A percentile compares a stretch with the other conserved stretches of the same genome.
Evolutionary conservation across 31 red algal species (phyloP).

Genomic region (Asparagopsis taxiformis): DNA sequence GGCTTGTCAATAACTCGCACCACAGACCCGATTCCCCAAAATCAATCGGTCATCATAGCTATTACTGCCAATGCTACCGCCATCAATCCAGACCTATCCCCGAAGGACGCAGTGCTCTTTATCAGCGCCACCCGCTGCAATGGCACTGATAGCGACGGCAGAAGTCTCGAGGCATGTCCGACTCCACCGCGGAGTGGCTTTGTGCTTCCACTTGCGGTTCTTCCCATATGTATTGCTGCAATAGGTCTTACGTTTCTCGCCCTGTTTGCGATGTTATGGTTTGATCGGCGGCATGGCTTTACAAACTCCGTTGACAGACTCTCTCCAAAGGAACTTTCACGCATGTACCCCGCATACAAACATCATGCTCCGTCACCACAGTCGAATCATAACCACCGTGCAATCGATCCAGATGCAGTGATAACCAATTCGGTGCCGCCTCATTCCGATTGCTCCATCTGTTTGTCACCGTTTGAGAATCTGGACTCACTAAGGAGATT

Average conservation of each 20-base stretch:
- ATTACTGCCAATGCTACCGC: not conserved
- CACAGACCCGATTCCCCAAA: not conserved
- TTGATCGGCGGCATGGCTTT: slow-evolving; percentile 44
- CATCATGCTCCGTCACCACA: not conserved
- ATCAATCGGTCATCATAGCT: not conserved
- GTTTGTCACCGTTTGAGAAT: slow-evolving; percentile 21
- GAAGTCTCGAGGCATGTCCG: not conserved
- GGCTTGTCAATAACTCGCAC: not conserved
- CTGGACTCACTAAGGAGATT: slow-evolving; percentile 33
- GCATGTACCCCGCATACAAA: slow-evolving; percentile 46
- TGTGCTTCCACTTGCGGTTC: slow-evolving; percentile 28
- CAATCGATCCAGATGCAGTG: no score
- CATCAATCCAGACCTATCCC: not conserved
- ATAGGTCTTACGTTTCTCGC: slow-evolving; percentile 32
- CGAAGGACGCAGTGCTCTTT: not conserved
- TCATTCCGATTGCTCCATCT: slow-evolving; percentile 56
- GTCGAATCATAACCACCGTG: no score
- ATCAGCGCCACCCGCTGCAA: not conserved
- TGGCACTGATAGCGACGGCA: not conserved
- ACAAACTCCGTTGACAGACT: slow-evolving; percentile 39
- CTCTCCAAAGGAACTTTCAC: slow-evolving; percentile 28
- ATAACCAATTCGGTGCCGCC: no score
- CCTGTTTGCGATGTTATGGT: slow-evolving; percentile 41
- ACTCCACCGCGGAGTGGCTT: not conserved
- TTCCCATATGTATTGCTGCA: slow-evolving; percentile 35